Evolutionary conservation across 257 asterid genomes (phyloP), one percentile per base, ranked within the genome.

Genomic region (Jacaranda mimosifolia): DNA sequence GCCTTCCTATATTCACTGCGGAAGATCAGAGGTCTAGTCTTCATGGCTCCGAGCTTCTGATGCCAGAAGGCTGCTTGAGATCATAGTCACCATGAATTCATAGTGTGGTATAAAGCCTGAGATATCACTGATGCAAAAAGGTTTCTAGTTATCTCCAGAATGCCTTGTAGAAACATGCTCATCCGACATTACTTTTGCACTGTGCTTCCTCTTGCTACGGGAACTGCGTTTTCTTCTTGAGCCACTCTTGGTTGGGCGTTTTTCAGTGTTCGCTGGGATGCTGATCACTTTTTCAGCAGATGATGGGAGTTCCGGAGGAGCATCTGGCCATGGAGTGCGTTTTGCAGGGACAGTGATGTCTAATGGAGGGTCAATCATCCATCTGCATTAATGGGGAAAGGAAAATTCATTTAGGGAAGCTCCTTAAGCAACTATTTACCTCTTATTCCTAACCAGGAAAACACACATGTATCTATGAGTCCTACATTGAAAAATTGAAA

Each of bases 241-340:
- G 10, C 88, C 89, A 9, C 80, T 82, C 85, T 88, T 93, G 69
- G 86, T 40, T 38, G 84, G 73, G 7, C 85, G 92, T 76, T 86
- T 90, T 65, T 91, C 97, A 0, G 81, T 68, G 80, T 18, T 83
- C 75, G 85, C 81, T 57, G 86, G 89, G 74, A 81, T 57, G 7
- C 36, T 67, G 65, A 55, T 76, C 72, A 74, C 81, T 81, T 90
- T 87, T 51, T 86, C 93, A 68, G 53, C 65, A 35, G 83, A 56
- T 19, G 89, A 73, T 17, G 93, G 91, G 84, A 92, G 92, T 71
- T 96, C 97, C 0, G 97, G 98, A 57, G 97, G 96, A 80, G 95
- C 87, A 79, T 94, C 97, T 0, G 99, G 99, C 99, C 99, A 96
- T 38, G 99, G 97, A 6, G 98, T 96, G 74, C 85, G 97, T 83